These are phyloP conservation scores for Butyriboletus appendiculatus DNA, from an alignment of 1,284 basidiomycete genomes.

Conservation along the genomic window DNA sequence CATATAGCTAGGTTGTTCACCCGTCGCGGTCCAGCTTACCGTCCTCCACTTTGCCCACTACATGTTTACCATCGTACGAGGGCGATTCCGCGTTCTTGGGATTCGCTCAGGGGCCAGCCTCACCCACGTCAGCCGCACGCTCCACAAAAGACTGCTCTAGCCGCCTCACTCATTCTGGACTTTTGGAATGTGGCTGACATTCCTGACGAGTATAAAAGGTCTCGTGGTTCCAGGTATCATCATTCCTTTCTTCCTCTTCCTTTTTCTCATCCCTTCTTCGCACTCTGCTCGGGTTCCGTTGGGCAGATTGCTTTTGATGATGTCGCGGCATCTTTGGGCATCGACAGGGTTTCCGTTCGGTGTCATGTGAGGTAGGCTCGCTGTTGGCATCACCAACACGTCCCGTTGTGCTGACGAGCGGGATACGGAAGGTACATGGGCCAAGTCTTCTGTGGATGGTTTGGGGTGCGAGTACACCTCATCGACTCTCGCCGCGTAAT, in stretches of 20 bases:
- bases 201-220: conserved; percentile 7
- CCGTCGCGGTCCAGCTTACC: no score
- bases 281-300: conserved; percentile 6
- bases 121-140: background rate
- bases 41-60: no score
- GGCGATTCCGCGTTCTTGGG: no score
- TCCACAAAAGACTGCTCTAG: no score
- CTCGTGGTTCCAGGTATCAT: background rate
- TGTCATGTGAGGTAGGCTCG: background rate
- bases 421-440: background rate
- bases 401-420: background rate
- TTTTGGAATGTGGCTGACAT: conserved; percentile 10
- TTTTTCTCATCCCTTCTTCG: background rate
- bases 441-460: background rate
- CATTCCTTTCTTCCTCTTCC: background rate
- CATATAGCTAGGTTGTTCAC: no score
- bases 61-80: no score
- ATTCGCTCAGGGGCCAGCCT: no score
- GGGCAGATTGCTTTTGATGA: conserved; percentile 4
- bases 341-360: background rate
- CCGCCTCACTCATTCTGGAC: no score
- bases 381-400: no score
- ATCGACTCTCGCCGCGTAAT: background rate
- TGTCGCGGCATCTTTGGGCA: background rate
- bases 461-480: conserved; percentile 1